Percentiles rank a stretch among this genome's conserved stretches.
These are phyloP conservation scores for Apodospora peruviana DNA, from an alignment of 495 filamentous ascomycete genomes.

Conservation along the genomic window DNA sequence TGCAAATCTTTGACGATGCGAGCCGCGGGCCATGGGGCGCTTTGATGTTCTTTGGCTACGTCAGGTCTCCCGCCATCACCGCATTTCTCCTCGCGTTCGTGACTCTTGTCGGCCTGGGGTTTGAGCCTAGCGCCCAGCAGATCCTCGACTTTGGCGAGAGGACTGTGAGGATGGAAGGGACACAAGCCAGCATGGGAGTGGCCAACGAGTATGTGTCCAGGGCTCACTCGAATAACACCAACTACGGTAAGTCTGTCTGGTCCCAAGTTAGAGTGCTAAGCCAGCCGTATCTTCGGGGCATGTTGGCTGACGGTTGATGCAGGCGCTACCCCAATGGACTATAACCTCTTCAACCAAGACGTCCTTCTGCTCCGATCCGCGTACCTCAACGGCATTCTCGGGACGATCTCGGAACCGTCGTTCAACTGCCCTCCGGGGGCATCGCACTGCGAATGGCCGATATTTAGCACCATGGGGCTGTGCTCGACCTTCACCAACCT, in stretches of 20 bases:
- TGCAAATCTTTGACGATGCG: constrained; percentile 29
- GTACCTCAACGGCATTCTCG: constrained; percentile 1
- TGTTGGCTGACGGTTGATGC: neutral
- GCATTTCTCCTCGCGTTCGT: constrained; percentile 1
- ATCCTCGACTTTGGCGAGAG: constrained; percentile 5
- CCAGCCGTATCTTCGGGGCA: neutral
- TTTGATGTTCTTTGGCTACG: constrained; percentile 16
- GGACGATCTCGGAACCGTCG: neutral
- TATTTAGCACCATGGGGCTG: constrained; percentile 9
- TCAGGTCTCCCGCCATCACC: neutral
- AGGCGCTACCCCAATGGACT: neutral
- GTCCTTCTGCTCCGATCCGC: neutral
- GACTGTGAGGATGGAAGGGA: neutral
- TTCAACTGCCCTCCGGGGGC: constrained; percentile 11
- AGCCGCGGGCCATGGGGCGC: constrained; percentile 33
- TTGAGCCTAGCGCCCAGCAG: constrained; percentile 17
- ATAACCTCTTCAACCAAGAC: neutral
- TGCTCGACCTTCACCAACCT: constrained; percentile 3
- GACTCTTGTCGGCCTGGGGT: constrained; percentile 8
- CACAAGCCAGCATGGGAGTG: constrained; percentile 4
- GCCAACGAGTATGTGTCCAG: neutral
- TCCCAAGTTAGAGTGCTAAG: too few species aligned
- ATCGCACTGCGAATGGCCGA: constrained; percentile 5
- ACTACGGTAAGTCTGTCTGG: too few species aligned
- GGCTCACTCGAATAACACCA: neutral